These are phyloP conservation scores for Pythium insidiosum DNA, from an alignment of 352 stramenopile species.

Conservation along the genomic window DNA sequence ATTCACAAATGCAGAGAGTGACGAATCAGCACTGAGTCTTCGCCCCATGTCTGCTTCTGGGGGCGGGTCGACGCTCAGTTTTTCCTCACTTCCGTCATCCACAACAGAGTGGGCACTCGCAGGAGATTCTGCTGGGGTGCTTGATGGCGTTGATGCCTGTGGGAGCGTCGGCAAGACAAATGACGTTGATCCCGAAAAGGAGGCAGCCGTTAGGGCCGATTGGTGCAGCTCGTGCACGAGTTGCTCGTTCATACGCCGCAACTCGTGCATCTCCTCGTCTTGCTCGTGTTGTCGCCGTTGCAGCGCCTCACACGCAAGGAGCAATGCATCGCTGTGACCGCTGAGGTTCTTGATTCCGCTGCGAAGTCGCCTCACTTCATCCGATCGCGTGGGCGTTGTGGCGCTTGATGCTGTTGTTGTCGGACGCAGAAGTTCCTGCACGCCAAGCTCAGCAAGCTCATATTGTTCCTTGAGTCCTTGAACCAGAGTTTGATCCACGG, in stretches of 20 bases:
- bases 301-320: slow-evolving; percentile 18
- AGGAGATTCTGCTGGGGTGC: too few species aligned
- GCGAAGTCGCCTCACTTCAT: slow-evolving; percentile 47
- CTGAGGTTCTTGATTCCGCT: slow-evolving; percentile 21
- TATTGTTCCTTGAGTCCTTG: slow-evolving; percentile 66
- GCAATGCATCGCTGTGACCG: slow-evolving; percentile 16
- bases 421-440: slow-evolving; percentile 52
- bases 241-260: slow-evolving; percentile 12
- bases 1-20: slow-evolving; percentile 63
- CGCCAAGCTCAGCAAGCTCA: slow-evolving; percentile 43
- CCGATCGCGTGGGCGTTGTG: slow-evolving; percentile 22
- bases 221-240: slow-evolving; percentile 10
- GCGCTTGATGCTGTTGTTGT: slow-evolving; percentile 9
- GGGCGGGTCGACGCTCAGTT: background rate
- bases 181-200: background rate
- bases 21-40: slow-evolving; percentile 31
- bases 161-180: background rate
- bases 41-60: background rate
- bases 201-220: background rate
- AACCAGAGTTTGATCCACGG: slow-evolving; percentile 15
- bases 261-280: slow-evolving; percentile 9
- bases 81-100: too few species aligned
- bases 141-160: too few species aligned
- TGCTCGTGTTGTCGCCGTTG: slow-evolving; percentile 9
- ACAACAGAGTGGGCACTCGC: too few species aligned